Base-by-base conservation (phyloP, 2,329 filamentous ascomycete genomes). In the Pezicula radicicola region DNA sequence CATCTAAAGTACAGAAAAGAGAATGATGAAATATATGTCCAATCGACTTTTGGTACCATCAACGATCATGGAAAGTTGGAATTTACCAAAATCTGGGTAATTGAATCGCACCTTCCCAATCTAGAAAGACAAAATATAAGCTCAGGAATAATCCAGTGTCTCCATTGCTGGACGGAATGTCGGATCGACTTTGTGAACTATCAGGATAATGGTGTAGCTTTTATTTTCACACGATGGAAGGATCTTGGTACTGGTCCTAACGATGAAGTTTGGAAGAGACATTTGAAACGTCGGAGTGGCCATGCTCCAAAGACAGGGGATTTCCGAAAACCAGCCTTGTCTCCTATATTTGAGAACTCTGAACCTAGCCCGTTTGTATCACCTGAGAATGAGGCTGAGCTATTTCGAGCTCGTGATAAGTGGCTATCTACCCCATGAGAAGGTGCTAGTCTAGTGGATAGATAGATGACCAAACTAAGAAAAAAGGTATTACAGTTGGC, bases 161-260 rank as follows among this genome's bases (percentile, higher is more conserved):
- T 12, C 8, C 2, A 41, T 36, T 55, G 54, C 44, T 41, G 40
- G 16, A 56, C 56, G 12, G 54, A 58, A 53, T 58, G 49, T 19
- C 33, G 45, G 28, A 53, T 56, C 39, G 54, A 55, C 40, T 46
- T 42, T 27, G 48, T 47, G 15, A 21, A 50, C 44, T 53, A 51
- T 18, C 25, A 51, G 10, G 28, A 30, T 15, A 18, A 49, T 46
- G 42, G 54, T 6, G 9, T 33, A 16, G 55, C 47, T 12, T 45
- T 59, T 28, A 52, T 54, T 39, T 46, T 55, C 13, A 55, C 56
- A 4, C 48, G 45, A 35, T 59, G 56, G 55, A 55, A 57, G 37
- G 48, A 57, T 39, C 47, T 55, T 27, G 55, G 56, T 12, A 2
- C 40, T 46, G 52, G 45, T 2, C 49, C 46, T 25, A 50, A 55